Base-by-base conservation (phyloP, 1,284 basidiomycete species). In the Porogramme epimiltina region DNA sequence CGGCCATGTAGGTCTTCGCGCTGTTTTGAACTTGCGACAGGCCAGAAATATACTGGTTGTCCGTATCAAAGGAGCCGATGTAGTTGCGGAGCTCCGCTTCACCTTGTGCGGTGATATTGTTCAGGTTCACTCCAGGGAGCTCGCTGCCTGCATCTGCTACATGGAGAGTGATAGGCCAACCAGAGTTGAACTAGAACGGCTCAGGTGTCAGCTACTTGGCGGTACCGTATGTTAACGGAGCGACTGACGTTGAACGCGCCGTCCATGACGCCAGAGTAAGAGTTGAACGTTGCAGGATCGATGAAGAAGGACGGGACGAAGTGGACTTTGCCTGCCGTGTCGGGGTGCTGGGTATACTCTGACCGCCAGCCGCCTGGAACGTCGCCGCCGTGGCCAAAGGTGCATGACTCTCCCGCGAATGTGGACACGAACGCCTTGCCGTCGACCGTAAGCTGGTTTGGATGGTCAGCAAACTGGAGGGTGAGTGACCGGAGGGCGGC, bases 391-490 rank as follows among this genome's bases (percentile, higher is more conserved):
- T 46, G 44, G 44, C 89, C 91, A 62, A 92, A 92, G 0, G 70
- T 74, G 65, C 89, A 92, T 41, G 75, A 70, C 58, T 91, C 85
- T n/a, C 91, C 91, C 3, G 89, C 74, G 67, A 94, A 94, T 2
- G 89, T 90, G 0, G 87, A 88, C 2, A 87, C 86, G 45, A 93
- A 79, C 11, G 84, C 79, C 44, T 78, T 79, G 52, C 74, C 73
- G 55, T 78, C 69, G 59, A 80, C 81, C 51, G 73, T 74, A 43
- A 91, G 72, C 64, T 93, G 89, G 52, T 84, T 85, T 0, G 87
- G 76, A 63, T 85, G 81, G 13, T 70, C 64, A 2, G 81, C 72
- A 57, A 84, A 85, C 13, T 74, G 73, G 13, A 76, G 75, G 54
- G 89, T 82, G 49, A 87, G 78, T 44, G 73, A 73, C 52, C 84